Evolutionary conservation across 148 eudicot species (phyloP).

Genomic region (Pharnaceum exiguum): DNA sequence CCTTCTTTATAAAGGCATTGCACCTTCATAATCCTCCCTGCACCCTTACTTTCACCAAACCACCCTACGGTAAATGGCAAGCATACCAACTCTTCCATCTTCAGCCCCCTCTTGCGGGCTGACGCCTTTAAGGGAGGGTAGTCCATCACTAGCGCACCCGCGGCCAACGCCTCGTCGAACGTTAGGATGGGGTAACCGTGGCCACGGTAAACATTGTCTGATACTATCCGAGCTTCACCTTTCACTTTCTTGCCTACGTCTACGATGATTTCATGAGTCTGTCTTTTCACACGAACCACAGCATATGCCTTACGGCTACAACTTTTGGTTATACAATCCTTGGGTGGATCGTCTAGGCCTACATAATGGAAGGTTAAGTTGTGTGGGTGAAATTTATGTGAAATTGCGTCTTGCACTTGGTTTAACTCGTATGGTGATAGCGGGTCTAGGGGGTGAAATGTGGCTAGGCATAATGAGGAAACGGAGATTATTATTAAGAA

Average conservation of each 20-base stretch:
- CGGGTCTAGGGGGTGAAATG: conserved; percentile 42
- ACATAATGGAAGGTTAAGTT: conserved; percentile 41
- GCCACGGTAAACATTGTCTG: conserved; percentile 26
- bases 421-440: conserved; percentile 37
- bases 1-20: conserved; percentile 14
- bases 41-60: conserved; percentile 32
- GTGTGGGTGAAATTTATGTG: conserved; percentile 5
- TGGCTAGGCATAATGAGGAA: too few species aligned
- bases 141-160: conserved; percentile 18
- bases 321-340: conserved; percentile 3
- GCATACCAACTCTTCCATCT: conserved; percentile 33
- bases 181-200: conserved; percentile 36
- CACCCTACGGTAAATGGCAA: conserved; percentile 32
- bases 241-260: conserved; percentile 15
- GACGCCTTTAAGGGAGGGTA: conserved; percentile 37
- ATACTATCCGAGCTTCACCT: conserved; percentile 4
- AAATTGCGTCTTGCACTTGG: conserved; percentile 29
- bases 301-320: conserved; percentile 36
- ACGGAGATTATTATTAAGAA: too few species aligned
- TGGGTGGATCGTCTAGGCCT: conserved; percentile 47
- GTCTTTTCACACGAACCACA: conserved; percentile 20
- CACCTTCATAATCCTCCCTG: conserved; percentile 7
- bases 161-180: conserved; percentile 26
- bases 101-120: conserved; percentile 36
- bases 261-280: conserved; percentile 35